These are phyloP conservation scores for Tolypocladium tropicale DNA, from an alignment of 2,329 filamentous ascomycete genomes.

Conservation along the genomic window DNA sequence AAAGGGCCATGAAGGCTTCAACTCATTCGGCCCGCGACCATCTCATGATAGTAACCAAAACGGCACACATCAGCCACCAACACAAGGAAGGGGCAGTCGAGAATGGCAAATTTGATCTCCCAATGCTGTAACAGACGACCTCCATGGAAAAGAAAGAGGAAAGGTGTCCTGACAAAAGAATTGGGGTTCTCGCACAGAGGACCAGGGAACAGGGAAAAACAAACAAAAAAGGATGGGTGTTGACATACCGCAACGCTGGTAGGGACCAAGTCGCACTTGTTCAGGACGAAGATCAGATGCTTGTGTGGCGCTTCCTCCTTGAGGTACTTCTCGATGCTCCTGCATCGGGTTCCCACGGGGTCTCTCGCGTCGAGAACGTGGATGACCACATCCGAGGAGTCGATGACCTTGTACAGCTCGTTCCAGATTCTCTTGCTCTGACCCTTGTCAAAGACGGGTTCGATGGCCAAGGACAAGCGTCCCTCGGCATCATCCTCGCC, in stretches of 20 bases:
- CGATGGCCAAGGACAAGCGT: conserved; percentile 51
- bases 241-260: conserved; percentile 76
- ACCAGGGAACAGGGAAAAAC: conserved; percentile 20
- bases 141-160: conserved; percentile 59
- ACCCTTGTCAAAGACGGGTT: conserved; percentile 88
- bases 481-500: conserved; percentile 43
- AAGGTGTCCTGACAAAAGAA: conserved; percentile 76
- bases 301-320: conserved; percentile 91
- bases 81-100: conserved; percentile 24
- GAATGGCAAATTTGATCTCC: conserved; percentile 64
- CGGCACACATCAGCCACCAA: conserved; percentile 63
- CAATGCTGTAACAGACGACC: conserved; percentile 98
- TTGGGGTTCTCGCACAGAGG: conserved; percentile 42
- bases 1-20: conserved; percentile 68
- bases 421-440: conserved; percentile 97
- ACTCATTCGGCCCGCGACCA: conserved; percentile 87
- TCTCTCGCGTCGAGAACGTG: conserved; percentile 87
- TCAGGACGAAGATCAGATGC: conserved; percentile 52
- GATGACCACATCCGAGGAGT: conserved; percentile 92
- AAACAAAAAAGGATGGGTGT: not conserved
- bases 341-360: conserved; percentile 80
- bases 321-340: conserved; percentile 73
- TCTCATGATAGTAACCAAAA: conserved; percentile 80
- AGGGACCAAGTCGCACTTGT: conserved; percentile 68
- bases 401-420: conserved; percentile 89